Evolutionary conservation across 1,139 yeast genomes (phyloP).

Genomic region (Entelexis sorbosivorans): DNA sequence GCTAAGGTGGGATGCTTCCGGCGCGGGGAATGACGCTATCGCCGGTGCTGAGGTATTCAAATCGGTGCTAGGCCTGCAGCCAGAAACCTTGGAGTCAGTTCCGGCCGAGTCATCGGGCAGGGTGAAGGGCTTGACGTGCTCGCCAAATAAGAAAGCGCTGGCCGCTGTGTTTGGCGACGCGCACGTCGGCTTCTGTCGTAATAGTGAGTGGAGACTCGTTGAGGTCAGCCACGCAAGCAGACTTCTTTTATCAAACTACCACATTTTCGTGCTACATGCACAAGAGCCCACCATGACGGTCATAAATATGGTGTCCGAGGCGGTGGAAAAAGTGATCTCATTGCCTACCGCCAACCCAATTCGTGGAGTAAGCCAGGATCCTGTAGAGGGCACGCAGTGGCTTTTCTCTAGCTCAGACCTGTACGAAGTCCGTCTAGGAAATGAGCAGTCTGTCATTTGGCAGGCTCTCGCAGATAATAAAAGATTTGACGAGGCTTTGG

Average conservation of each 20-base stretch:
- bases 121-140: neutral
- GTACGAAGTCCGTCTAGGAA: conserved; percentile 51
- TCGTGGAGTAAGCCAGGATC: conserved; percentile 55
- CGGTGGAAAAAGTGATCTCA: conserved; percentile 32
- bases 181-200: neutral
- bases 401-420: conserved; percentile 41
- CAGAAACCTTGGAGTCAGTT: neutral
- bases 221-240: neutral
- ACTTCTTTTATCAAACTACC: conserved; percentile 42
- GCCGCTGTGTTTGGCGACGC: conserved; percentile 6
- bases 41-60: neutral
- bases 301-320: conserved; percentile 41
- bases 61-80: neutral
- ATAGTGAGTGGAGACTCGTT: neutral
- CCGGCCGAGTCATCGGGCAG: neutral
- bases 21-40: neutral
- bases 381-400: conserved; percentile 48
- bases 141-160: conserved; percentile 6
- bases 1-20: conserved; percentile 33
- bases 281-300: neutral
- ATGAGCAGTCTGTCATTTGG: conserved; percentile 73
- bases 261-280: conserved; percentile 34
- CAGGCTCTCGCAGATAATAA: conserved; percentile 50
- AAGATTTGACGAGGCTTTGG: conserved; percentile 59
- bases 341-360: conserved; percentile 33